Conservation (phyloP, 768 basidiomycete genomes). For the Pholiota microspora region DNA sequence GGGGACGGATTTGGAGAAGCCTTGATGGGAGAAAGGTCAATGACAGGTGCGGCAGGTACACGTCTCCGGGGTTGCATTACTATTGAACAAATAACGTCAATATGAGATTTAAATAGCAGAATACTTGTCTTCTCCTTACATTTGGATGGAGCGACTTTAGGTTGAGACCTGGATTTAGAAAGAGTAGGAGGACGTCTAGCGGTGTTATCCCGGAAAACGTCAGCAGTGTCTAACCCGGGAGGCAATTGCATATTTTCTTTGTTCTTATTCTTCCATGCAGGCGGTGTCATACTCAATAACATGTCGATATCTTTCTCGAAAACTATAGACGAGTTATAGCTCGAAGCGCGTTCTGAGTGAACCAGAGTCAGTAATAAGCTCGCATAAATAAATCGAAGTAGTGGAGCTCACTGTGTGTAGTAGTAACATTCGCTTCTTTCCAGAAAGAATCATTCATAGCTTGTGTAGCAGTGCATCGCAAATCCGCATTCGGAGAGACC, state of each 20-base stretch:
- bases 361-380: background rate
- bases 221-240: slow-evolving; percentile 30
- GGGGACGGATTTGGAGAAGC: slow-evolving; percentile 49
- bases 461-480: slow-evolving; percentile 68
- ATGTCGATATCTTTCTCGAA: slow-evolving; percentile 50
- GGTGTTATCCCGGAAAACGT: slow-evolving; percentile 14
- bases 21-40: slow-evolving; percentile 50
- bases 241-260: slow-evolving; percentile 31
- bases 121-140: slow-evolving; percentile 25
- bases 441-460: slow-evolving; percentile 71
- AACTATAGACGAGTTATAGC: slow-evolving; percentile 43
- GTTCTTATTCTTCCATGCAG: slow-evolving; percentile 28
- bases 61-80: slow-evolving; percentile 38
- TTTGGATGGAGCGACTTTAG: slow-evolving; percentile 36
- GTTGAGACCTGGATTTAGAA: slow-evolving; percentile 43
- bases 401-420: slow-evolving; percentile 40
- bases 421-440: slow-evolving; percentile 30
- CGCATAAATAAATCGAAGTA: too few relatives aligned
- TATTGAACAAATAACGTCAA: background rate
- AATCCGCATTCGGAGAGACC: slow-evolving; percentile 79
- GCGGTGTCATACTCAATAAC: slow-evolving; percentile 33
- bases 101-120: background rate
- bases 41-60: slow-evolving; percentile 27
- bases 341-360: slow-evolving; percentile 43
- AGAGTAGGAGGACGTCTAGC: slow-evolving; percentile 20